Base-by-base conservation (phyloP, 2,329 filamentous ascomycete species). In the Aspergillus sp. region DNA sequence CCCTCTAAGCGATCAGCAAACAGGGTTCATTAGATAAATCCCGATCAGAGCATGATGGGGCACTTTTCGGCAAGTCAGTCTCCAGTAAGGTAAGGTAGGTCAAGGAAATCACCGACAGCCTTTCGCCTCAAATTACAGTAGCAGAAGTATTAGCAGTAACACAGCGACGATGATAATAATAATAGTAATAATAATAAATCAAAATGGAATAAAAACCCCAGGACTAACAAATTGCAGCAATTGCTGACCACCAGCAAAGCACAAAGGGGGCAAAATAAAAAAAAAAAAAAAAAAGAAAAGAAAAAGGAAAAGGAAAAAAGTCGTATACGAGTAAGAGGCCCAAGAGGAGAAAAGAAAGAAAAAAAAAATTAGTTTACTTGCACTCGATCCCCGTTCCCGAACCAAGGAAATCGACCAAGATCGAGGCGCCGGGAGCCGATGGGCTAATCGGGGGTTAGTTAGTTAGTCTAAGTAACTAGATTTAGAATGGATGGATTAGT, bases 391-490 rank as follows among this genome's bases (percentile, higher is more conserved):
- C 30, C 13, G 36, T 53, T 53, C 11, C 32, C 51, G 25, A 53
- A 53, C 51, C 51, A 53, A 53, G 51, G 51, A 53, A 53, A 53
- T 44, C 13, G 36, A 52, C 15, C 13, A 27, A 27, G 41, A 44
- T 44, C 41, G 41, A 44, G 41, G 17, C 25, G 32, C 36, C 39
- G 32, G 32, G 19, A 53, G 39, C 51, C 51, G 32, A 41, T 41
- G 25, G 39, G 8, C 51, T 13, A 32, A 21, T 39, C 39, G 50
- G 15, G 51, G 51, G 15, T n/a, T 25, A 30, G n/a, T 32, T 36
- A 51, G 27, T 30, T 36, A 36, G 32, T 36, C 11, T 36, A 36
- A 25, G 25, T 25, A 25, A 25, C 25, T 25, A 27, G 25, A 11
- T 30, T 10, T 30, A 30, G 32, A 36, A 13, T 11, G 32, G 11